Percentiles rank a stretch among this genome's conserved stretches.
phyloP scores from a whole-genome alignment of 805 yeast genomes.

The Ogataea paradorogensis region DNA sequence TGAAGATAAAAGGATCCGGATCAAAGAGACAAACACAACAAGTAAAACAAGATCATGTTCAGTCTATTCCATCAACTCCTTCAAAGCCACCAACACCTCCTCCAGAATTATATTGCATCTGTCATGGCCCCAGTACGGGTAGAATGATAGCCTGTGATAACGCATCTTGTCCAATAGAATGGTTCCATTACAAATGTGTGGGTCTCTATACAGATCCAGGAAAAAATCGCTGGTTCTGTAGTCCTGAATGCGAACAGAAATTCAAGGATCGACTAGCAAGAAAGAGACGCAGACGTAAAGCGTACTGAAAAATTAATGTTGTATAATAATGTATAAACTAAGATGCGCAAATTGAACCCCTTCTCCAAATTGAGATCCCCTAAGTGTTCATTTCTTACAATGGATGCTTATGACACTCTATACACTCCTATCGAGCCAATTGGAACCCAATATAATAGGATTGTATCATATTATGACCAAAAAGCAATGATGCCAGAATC shows the following conservation, averaged over 20 bases:
- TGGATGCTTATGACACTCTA: constrained; percentile 69
- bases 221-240: constrained; percentile 77
- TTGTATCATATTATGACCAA: constrained; percentile 47
- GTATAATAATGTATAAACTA: constrained; percentile 3
- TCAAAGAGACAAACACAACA: background rate
- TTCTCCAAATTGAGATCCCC: background rate
- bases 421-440: constrained; percentile 57
- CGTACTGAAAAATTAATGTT: constrained; percentile 10
- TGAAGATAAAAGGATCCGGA: background rate
- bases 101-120: constrained; percentile 43
- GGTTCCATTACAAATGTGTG: constrained; percentile 97
- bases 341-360: background rate
- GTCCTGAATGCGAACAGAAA: constrained; percentile 54
- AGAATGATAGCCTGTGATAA: constrained; percentile 97
- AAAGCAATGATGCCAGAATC: constrained; percentile 20
- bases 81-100: constrained; percentile 12
- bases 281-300: constrained; percentile 19
- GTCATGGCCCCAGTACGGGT: constrained; percentile 61
- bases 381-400: constrained; percentile 49
- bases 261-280: constrained; percentile 14
- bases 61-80: constrained; percentile 8
- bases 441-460: constrained; percentile 48
- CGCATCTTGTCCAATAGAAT: constrained; percentile 80
- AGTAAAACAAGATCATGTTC: constrained; percentile 6
- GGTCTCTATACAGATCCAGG: constrained; percentile 89